Evolutionary conservation across 2,329 filamentous ascomycete species (phyloP).

Genomic region (Fusarium concolor): DNA sequence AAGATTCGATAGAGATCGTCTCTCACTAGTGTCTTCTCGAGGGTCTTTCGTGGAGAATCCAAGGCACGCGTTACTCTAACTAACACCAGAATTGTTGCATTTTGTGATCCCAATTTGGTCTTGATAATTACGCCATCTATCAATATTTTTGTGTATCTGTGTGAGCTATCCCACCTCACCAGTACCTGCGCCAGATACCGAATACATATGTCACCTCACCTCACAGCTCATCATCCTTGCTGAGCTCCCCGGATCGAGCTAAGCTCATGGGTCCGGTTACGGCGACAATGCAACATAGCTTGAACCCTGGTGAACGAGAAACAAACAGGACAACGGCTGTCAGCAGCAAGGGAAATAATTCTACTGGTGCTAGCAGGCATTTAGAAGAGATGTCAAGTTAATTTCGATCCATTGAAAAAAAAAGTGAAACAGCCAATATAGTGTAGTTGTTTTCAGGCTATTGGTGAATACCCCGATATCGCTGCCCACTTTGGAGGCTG

Average conservation of each 20-base stretch:
- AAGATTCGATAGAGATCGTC: slow-evolving; percentile 37
- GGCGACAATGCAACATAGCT: slow-evolving; percentile 13
- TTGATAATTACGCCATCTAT: background rate
- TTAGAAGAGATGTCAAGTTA: slow-evolving; percentile 24
- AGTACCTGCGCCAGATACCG: slow-evolving; percentile 21
- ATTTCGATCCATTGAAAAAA: slow-evolving; percentile 23
- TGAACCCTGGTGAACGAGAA: slow-evolving; percentile 7
- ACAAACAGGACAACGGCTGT: slow-evolving; percentile 10
- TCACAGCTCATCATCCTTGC: slow-evolving; percentile 18
- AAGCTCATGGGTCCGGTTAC: slow-evolving; percentile 31
- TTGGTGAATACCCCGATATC: slow-evolving; percentile 22
- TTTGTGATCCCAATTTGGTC: background rate
- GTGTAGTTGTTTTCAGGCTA: slow-evolving; percentile 9
- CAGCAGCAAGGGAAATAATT: slow-evolving; percentile 27
- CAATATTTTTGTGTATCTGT: background rate
- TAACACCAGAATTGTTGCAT: background rate
- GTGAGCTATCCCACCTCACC: background rate
- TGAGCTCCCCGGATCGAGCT: slow-evolving; percentile 37
- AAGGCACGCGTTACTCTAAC: slow-evolving; percentile 5
- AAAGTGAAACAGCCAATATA: slow-evolving; percentile 11
- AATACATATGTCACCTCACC: background rate
- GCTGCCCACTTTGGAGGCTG: background rate
- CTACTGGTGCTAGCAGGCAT: slow-evolving; percentile 26
- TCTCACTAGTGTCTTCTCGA: slow-evolving; percentile 20
- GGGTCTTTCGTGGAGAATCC: slow-evolving; percentile 21